These are phyloP conservation scores for Acephala macrosclerotiorum DNA, from an alignment of 2,329 filamentous ascomycete species.

Conservation along the genomic window DNA sequence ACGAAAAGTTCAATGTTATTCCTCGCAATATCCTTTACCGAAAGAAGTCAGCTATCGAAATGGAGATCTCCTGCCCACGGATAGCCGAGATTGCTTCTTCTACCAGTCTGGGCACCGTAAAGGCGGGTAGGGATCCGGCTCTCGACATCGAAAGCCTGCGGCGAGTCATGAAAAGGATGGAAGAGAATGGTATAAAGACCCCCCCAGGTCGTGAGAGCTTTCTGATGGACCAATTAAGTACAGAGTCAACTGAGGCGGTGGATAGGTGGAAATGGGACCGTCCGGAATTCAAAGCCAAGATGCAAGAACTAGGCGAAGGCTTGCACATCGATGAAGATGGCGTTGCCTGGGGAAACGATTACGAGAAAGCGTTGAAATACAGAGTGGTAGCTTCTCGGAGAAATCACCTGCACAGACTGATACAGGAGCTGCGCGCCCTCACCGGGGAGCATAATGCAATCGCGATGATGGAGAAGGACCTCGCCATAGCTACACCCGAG, in stretches of 20 bases:
- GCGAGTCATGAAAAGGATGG: slow-evolving; percentile 55
- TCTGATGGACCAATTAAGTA: slow-evolving; percentile 10
- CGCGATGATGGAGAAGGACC: background rate
- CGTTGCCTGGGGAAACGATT: background rate
- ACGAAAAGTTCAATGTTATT: slow-evolving; percentile 65
- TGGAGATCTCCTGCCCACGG: slow-evolving; percentile 66
- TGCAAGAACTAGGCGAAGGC: slow-evolving; percentile 27
- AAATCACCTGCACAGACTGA: background rate
- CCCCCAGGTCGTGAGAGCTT: slow-evolving; percentile 54
- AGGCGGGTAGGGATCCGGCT: slow-evolving; percentile 49
- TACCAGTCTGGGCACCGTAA: slow-evolving; percentile 34
- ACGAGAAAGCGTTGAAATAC: background rate
- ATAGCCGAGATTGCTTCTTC: slow-evolving; percentile 62
- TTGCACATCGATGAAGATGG: background rate
- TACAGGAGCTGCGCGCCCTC: background rate
- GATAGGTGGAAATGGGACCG: background rate
- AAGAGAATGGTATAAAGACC: slow-evolving; percentile 48
- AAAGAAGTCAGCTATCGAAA: slow-evolving; percentile 63
- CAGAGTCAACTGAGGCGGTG: slow-evolving; percentile 31
- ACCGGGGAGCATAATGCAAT: background rate
- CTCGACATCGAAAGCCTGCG: slow-evolving; percentile 56
- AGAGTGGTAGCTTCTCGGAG: background rate
- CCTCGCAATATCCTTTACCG: slow-evolving; percentile 65
- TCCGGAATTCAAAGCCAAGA: background rate
- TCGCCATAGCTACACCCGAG: background rate